Percentiles rank a stretch among this genome's conserved stretches.
Conservation (phyloP, 805 yeast species). For the Suhomyces canberraensis region DNA sequence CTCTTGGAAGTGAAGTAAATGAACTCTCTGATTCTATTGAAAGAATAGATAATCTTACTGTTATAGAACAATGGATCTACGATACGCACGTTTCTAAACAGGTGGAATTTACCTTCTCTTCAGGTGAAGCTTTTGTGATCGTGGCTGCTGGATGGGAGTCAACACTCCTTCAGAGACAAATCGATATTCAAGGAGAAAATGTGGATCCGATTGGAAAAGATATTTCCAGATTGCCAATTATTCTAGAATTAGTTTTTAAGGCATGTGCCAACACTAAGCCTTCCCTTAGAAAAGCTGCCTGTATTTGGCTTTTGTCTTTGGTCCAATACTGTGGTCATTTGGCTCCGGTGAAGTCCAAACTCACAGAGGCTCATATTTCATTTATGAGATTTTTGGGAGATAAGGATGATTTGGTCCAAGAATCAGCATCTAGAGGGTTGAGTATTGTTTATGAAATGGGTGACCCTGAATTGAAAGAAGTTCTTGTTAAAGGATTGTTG, state of each 20-base stretch:
- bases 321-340: slow-evolving; percentile 68
- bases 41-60: slow-evolving; percentile 17
- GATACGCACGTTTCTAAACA: slow-evolving; percentile 66
- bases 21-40: not conserved
- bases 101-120: slow-evolving; percentile 68
- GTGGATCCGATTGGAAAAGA: slow-evolving; percentile 16
- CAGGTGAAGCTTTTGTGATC: slow-evolving; percentile 80
- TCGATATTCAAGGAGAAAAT: slow-evolving; percentile 50
- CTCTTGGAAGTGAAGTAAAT: slow-evolving; percentile 13
- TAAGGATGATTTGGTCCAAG: slow-evolving; percentile 85
- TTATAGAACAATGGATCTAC: slow-evolving; percentile 46
- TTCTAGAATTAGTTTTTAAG: slow-evolving; percentile 50
- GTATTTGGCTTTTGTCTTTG: slow-evolving; percentile 82
- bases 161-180: slow-evolving; percentile 43
- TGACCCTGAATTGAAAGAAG: slow-evolving; percentile 60
- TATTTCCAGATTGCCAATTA: slow-evolving; percentile 19
- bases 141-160: slow-evolving; percentile 77
- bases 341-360: slow-evolving; percentile 32
- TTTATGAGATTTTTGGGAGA: slow-evolving; percentile 80
- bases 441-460: slow-evolving; percentile 80
- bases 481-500: slow-evolving; percentile 67
- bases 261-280: slow-evolving; percentile 70
- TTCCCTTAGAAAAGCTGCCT: slow-evolving; percentile 65
- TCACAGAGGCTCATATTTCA: slow-evolving; percentile 64
- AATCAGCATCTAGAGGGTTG: slow-evolving; percentile 86